A percentile compares a stretch with the other conserved stretches of the same genome.
Conservation (phyloP, 2,329 filamentous ascomycete species). For the Fusarium avenaceum region DNA sequence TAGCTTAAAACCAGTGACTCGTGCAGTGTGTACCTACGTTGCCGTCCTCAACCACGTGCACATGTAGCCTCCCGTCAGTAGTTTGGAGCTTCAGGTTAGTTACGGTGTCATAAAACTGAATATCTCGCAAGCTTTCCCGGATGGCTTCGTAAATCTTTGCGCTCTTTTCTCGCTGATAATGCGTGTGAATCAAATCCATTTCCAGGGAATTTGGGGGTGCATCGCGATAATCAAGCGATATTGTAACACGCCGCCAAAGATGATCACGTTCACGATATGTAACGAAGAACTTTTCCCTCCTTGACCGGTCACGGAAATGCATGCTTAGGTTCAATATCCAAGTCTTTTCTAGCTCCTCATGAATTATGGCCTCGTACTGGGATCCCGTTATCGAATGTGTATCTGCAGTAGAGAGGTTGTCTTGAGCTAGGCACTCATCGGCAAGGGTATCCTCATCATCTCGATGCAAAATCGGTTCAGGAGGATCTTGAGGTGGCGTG, state of each 20-base stretch:
- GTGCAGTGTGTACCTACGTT: slow-evolving; percentile 66
- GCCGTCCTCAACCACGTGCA: slow-evolving; percentile 97
- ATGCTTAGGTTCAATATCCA: slow-evolving; percentile 99
- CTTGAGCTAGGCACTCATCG: slow-evolving; percentile 45
- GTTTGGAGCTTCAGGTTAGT: slow-evolving; percentile 97
- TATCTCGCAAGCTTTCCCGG: slow-evolving; percentile 89
- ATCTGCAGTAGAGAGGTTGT: slow-evolving; percentile 56
- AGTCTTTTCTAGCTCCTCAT: slow-evolving; percentile 84
- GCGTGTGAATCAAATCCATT: slow-evolving; percentile 80
- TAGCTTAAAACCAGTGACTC: slow-evolving; percentile 19
- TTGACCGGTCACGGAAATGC: slow-evolving; percentile 95
- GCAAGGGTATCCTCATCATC: slow-evolving; percentile 44
- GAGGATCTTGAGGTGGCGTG: slow-evolving; percentile 10
- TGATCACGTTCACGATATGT: slow-evolving; percentile 87
- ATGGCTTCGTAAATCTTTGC: slow-evolving; percentile 95
- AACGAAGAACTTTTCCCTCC: slow-evolving; percentile 97
- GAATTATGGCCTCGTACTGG: slow-evolving; percentile 74
- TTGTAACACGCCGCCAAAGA: slow-evolving; percentile 87
- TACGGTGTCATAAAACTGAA: slow-evolving; percentile 95
- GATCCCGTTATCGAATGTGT: slow-evolving; percentile 64
- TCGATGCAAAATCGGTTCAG: slow-evolving; percentile 20
- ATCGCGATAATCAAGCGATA: slow-evolving; percentile 92
- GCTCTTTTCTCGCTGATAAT: slow-evolving; percentile 92
- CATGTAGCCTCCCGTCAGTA: slow-evolving; percentile 86
- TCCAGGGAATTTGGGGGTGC: slow-evolving; percentile 87